Base-by-base conservation (phyloP, 768 basidiomycete genomes). In the Rhodotorula babjevae region DNA sequence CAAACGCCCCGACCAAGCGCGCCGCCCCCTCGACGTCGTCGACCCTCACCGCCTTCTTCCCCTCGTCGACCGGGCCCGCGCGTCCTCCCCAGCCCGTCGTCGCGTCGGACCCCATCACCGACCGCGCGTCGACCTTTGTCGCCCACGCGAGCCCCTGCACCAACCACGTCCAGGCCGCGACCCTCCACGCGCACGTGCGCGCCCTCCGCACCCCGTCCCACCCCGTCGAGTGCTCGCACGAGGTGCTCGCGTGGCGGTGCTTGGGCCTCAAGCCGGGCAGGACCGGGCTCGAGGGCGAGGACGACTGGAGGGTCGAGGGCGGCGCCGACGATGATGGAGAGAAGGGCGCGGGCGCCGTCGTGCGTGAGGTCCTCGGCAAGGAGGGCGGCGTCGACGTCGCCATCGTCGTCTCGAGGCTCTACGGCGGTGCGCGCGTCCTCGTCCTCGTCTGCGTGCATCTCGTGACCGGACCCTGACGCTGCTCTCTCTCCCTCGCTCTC, bases 361-460 rank as follows among this genome's bases (percentile, higher is more conserved):
- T 90, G 42, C 79, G 90, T 74, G 86, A 84, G 74, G 85, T 87
- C 21, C 89, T 93, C 88, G 84, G 87, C 77, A 82, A 83, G n/a
- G 84, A 87, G 72, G 88, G 86, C 3, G 84, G 87, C 27, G 84
- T 92, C 40, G 91, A 93, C 79, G 90, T 88, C 16, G 89, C 89
- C 8, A 88, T 92, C 19, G 84, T 92, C 71, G 89, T 92, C 52
- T 88, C 86, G 80, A 86, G 91, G 68, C 90, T 91, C 90, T 91
- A 79, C 74, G 73, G 73, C 19, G 73, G 69, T 70, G 46, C 47
- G 68, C 29, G 12, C 23, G 23, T n/a, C 11, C 29, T 47, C 21
- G 16, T 25, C 11, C 42, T 7, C 42, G 14, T 7, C 42, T 8
- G n/a, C 57, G 31, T 52, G 50, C 8, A 15, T 27, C 25, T 27